Evolutionary conservation across 1,139 yeast species (phyloP), one percentile per base, ranked within the genome.

Genomic region (Lodderomyces parapsilosis): DNA sequence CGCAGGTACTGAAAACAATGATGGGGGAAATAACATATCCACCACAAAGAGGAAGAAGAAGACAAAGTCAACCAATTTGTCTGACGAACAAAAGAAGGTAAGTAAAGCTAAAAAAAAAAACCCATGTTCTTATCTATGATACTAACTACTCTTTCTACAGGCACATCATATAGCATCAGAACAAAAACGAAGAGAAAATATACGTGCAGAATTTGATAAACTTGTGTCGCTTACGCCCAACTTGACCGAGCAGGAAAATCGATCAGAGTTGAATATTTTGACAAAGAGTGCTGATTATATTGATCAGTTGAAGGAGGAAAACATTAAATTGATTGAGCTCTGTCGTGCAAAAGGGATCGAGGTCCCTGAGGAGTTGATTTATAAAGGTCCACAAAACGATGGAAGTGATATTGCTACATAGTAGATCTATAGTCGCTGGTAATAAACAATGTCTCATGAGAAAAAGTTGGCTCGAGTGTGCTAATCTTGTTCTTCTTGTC

Each of bases 111-210:
- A n/a, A n/a, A n/a, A n/a, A n/a, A 11, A 6, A 18, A 6, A 33
- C 3, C 8, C 15, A 37, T 32, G 10, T 22, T 33, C 8, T 4
- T 5, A 14, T 6, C 18, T 4, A 33, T 18, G n/a, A 24, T 45
- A 48, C 56, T 51, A 51, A 51, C 54, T 36, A 19, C 20, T n/a
- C 24, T 19, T 10, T 10, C 34, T 33, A 39, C 36, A 71, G 74
- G 77, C 77, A 1, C 78, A 73, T 47, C 78, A 73, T 48, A 73
- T 73, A 14, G 78, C 77, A n/a, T 71, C 77, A 1, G 78, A 73
- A 49, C 78, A 73, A 49, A 72, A 71, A 49, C 57, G 78, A 54
- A 59, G 78, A 50, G 76, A 71, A 46, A 71, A 73, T 48, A 73
- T 73, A 30, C 60, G 78, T 36, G 63, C 74, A 11, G 78, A 72